Evolutionary conservation across 208 protist species (phyloP).

Genomic region (Leishmania amazonensis): DNA sequence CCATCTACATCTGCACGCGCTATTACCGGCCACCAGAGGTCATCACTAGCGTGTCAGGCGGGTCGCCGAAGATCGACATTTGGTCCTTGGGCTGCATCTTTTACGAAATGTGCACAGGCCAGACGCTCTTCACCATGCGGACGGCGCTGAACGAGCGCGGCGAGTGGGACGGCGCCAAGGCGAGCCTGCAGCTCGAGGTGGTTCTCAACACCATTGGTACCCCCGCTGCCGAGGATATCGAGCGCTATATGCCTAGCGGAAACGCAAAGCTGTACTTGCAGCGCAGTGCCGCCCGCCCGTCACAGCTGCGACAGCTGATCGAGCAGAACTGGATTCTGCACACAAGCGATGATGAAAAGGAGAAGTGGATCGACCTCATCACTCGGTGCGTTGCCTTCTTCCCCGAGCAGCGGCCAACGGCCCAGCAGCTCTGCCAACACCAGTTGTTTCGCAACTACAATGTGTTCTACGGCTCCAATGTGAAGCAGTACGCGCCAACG

Average conservation of each 20-base stretch:
- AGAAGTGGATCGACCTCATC: constrained; percentile 82
- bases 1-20: constrained; percentile 94
- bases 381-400: constrained; percentile 80
- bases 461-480: constrained; percentile 75
- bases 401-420: constrained; percentile 76
- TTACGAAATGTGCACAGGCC: constrained; percentile 91
- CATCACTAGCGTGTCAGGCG: constrained; percentile 78
- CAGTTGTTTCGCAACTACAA: constrained; percentile 67
- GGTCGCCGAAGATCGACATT: constrained; percentile 86
- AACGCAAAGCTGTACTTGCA: constrained; percentile 86
- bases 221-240: constrained; percentile 62
- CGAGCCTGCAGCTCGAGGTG: constrained; percentile 80
- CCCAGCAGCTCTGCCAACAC: constrained; percentile 69
- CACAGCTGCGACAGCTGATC: constrained; percentile 54
- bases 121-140: constrained; percentile 92
- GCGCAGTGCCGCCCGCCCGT: constrained; percentile 56
- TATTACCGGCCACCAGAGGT: constrained; percentile 97
- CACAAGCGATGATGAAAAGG: constrained; percentile 36
- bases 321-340: constrained; percentile 58
- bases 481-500: constrained; percentile 49
- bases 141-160: constrained; percentile 74
- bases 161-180: constrained; percentile 77
- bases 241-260: constrained; percentile 70
- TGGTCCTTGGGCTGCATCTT: constrained; percentile 96
- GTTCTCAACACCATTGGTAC: constrained; percentile 84